These are phyloP conservation scores for Colletotrichum karsti DNA, from an alignment of 2,329 filamentous ascomycete genomes.

Conservation along the genomic window DNA sequence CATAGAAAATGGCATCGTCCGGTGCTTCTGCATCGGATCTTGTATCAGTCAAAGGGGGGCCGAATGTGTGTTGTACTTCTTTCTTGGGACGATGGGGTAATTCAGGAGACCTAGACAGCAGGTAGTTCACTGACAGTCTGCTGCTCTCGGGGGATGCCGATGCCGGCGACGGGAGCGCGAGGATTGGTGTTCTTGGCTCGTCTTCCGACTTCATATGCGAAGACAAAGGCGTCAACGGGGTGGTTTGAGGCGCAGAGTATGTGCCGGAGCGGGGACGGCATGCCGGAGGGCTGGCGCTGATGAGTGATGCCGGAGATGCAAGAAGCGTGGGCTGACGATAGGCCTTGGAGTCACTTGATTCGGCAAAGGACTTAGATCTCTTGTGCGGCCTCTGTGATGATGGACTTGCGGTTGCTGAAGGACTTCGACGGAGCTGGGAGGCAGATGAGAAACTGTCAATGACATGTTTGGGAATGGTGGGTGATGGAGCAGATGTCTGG, in stretches of 20 bases:
- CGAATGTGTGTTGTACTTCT: slow-evolving; percentile 32
- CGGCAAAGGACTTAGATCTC: slow-evolving; percentile 19
- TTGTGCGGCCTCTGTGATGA: slow-evolving; percentile 11
- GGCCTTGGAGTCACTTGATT: background rate
- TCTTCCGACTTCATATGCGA: slow-evolving; percentile 49
- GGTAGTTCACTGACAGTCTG: slow-evolving; percentile 71
- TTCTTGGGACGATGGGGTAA: slow-evolving; percentile 27
- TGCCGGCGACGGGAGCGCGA: slow-evolving; percentile 30
- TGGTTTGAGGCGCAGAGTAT: slow-evolving; percentile 37
- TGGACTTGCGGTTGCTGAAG: background rate
- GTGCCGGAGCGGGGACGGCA: slow-evolving; percentile 34
- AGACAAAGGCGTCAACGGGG: slow-evolving; percentile 49
- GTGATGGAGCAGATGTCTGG: background rate
- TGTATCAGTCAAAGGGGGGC: slow-evolving; percentile 32
- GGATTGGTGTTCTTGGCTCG: slow-evolving; percentile 36
- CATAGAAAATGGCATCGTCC: slow-evolving; percentile 63
- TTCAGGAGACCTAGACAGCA: slow-evolving; percentile 63
- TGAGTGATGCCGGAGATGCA: slow-evolving; percentile 17
- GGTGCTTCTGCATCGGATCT: background rate
- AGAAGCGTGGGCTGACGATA: background rate
- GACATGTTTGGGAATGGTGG: background rate
- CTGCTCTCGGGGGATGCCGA: slow-evolving; percentile 37
- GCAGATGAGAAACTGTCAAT: background rate
- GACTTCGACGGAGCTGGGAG: background rate
- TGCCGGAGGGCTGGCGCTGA: slow-evolving; percentile 9